phyloP scores from a whole-genome alignment of 2,329 filamentous ascomycete genomes.

The Calonectria naviculata region DNA sequence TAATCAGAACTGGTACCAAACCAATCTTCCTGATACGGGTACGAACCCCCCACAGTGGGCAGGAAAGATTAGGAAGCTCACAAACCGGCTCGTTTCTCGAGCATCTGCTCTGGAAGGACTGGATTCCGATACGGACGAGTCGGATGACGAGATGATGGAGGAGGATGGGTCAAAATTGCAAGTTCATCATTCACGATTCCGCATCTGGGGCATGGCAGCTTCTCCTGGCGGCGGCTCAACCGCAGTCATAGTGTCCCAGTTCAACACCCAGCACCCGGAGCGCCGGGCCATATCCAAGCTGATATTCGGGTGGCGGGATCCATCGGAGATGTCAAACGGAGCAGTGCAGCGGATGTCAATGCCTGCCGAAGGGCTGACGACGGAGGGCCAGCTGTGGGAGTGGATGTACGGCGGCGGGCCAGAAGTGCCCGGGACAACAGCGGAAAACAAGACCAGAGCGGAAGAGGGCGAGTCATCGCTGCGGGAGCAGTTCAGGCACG shows the following conservation, averaged over 20 bases:
- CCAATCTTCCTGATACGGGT: conserved; percentile 51
- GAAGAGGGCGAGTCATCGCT: conserved; percentile 40
- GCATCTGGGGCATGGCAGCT: conserved; percentile 64
- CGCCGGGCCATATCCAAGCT: conserved; percentile 51
- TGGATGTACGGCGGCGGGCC: conserved; percentile 68
- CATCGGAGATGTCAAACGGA: conserved; percentile 18
- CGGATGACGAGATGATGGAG: conserved; percentile 43
- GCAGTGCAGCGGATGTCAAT: neutral
- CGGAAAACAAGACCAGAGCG: conserved; percentile 27
- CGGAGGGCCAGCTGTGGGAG: conserved; percentile 66
- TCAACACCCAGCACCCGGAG: conserved; percentile 61
- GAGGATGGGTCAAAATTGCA: conserved; percentile 51
- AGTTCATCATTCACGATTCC: conserved; percentile 61
- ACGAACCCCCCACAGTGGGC: conserved; percentile 57
- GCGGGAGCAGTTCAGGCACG: conserved; percentile 50
- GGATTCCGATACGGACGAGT: conserved; percentile 46
- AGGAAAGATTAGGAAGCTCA: conserved; percentile 55
- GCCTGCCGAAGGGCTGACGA: conserved; percentile 45
- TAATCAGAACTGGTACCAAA: conserved; percentile 65
- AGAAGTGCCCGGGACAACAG: conserved; percentile 55
- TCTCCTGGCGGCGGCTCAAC: conserved; percentile 64
- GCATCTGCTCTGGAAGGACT: conserved; percentile 54
- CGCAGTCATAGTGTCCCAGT: conserved; percentile 61
- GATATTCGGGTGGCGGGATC: conserved; percentile 48
- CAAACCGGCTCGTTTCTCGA: conserved; percentile 56